Evolutionary conservation across 768 basidiomycete species (phyloP).

Genomic region (Rhizopogon roseolus): DNA sequence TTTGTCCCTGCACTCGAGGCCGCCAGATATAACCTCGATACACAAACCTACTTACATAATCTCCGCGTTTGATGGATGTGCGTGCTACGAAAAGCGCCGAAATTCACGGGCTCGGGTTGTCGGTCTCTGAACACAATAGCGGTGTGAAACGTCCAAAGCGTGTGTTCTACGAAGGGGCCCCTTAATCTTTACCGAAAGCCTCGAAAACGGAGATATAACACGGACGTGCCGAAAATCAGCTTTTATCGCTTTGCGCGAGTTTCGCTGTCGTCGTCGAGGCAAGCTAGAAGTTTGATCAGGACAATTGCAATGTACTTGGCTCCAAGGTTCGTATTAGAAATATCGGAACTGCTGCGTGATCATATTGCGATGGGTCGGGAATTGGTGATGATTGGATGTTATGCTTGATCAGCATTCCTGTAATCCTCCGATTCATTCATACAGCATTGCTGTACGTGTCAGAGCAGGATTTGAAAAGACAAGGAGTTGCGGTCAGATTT

Average conservation of each 20-base stretch:
- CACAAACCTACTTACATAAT: slow-evolving; percentile 25
- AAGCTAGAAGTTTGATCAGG: neutral
- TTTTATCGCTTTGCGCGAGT: neutral
- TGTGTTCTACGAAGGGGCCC: neutral
- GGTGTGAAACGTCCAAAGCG: neutral
- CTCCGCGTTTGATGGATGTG: slow-evolving; percentile 23
- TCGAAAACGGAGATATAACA: neutral
- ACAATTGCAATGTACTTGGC: too few species aligned
- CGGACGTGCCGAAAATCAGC: neutral
- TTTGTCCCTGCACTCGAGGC: neutral
- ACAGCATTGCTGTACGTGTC: neutral
- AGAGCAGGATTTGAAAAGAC: neutral
- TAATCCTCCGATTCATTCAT: neutral
- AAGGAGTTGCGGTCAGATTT: neutral
- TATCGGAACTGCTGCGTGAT: too few species aligned
- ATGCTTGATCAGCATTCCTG: neutral
- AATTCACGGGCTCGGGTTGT: neutral
- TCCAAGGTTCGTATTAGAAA: too few species aligned
- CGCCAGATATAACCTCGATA: neutral
- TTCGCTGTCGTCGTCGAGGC: neutral
- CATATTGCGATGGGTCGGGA: neutral
- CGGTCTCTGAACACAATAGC: neutral
- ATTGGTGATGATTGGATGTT: too few species aligned
- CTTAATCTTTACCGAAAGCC: neutral
- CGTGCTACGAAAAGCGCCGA: slow-evolving; percentile 1